Evolutionary conservation across 768 basidiomycete genomes (phyloP), one percentile per base, ranked within the genome.

Genomic region (Peribolospora kevripleyi): DNA sequence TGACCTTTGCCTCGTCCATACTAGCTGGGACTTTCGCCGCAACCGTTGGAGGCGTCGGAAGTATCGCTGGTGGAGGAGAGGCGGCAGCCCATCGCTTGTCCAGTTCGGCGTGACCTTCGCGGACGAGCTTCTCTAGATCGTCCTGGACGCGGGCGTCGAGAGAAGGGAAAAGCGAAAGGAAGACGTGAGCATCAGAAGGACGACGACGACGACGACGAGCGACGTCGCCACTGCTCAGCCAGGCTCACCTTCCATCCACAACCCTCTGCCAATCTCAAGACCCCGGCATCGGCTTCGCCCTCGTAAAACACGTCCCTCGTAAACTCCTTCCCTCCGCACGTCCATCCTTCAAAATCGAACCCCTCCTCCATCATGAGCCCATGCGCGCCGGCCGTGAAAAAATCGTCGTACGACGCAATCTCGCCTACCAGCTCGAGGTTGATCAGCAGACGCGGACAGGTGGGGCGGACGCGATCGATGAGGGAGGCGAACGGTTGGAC

Each of bases 351-450:
- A 36, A 50, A 50, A 50, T 50, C 48, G 25, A 50, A 50, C 7
- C 48, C 48, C 8, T 14, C 39, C 39, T 50, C 48, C 25, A 14
- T 50, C 14, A 25, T 25, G 8, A 14, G 48, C 14, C 48, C 48
- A 50, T 25, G 39, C 51, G 13, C 41, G 25, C 36, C 51, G 50
- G 42, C 14, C 8, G 8, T 8, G 38, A 50, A 50, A 14, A 50
- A 39, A 50, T 36, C 47, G 53, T 36, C 54, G 56, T 14, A 48
- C 58, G 7, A 57, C 53, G 41, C 57, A 25, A 25, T 25, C 49
- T 76, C 69, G 0, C 87, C 86, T 2, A 85, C 90, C 2, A 67
- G 66, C 57, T 91, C 86, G 48, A 86, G 72, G 65, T 93, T 93
- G 67, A 97, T 79, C 40, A 95, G 73, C n/a, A 91, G 73, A 2